Base-by-base conservation (phyloP, 148 eudicot species). In the Heliamphora exappendiculata region DNA sequence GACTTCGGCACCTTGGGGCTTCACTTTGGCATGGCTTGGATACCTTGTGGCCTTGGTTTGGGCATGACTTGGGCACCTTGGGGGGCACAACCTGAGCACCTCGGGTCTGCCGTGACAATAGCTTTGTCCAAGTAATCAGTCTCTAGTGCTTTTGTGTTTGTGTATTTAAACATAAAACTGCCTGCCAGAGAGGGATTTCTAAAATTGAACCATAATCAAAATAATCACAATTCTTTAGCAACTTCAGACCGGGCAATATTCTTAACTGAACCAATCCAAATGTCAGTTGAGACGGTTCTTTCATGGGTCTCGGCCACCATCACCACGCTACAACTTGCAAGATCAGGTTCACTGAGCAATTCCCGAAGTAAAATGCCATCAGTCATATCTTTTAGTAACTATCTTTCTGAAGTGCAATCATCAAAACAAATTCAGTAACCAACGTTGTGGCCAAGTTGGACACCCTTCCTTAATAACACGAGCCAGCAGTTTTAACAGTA, bases 291-390 rank as follows among this genome's bases (percentile, higher is more conserved):
- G 19, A 88, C 88, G 0, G 91, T 88, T 83, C 91, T 86, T 79
- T 88, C 91, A 75, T 88, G 91, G 34, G 91, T 89, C 73, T 88
- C 91, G 60, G 86, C 91, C 75, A 88, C 89, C 91, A 88, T 88
- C 53, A 88, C 84, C 51, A 88, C 89, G 78, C 91, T 89, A 81
- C 86, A 88, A 73, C 81, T 65, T 73, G 87, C 91, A 67, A 88
- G 91, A 73, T 86, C 89, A 10, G 91, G 91, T 76, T 88, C 91
- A 28, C 91, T 87, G 55, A 88, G 87, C 55, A 88, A 86, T 75
- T 88, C 91, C 13, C 91, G 86, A 34, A 88, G 64, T 42, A 88
- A 72, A 89, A 85, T 86, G 45, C 91, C 91, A 76, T 88, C 91
- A 20, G 91, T 88, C 91, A 88, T 88, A 53, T 88, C 86, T 83